These are phyloP conservation scores for Cutaneotrichosporon sp. DNA, from an alignment of 1,284 basidiomycete species.

Conservation along the genomic window DNA sequence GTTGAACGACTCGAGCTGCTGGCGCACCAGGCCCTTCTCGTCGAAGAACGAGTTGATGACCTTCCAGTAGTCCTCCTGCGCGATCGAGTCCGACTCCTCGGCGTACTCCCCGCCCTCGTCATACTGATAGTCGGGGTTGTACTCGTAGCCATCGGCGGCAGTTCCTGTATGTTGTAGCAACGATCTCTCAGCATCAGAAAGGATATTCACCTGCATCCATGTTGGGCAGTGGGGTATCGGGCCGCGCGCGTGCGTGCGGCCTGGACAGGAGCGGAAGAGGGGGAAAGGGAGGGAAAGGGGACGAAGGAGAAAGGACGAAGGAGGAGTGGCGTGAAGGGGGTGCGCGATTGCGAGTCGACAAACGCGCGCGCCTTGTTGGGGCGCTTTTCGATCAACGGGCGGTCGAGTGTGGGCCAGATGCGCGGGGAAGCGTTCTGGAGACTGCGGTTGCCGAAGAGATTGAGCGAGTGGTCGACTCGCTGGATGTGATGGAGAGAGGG, in stretches of 20 bases:
- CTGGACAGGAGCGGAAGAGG: background rate
- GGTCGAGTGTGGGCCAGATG: conserved; percentile 6
- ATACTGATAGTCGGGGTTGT: conserved; percentile 40
- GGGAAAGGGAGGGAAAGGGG: background rate
- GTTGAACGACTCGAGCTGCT: conserved; percentile 98
- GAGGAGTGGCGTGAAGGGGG: background rate
- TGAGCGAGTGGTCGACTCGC: background rate
- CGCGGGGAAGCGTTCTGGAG: conserved; percentile 16
- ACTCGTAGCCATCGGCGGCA: conserved; percentile 35
- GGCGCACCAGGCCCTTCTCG: conserved; percentile 94
- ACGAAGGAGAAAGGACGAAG: background rate
- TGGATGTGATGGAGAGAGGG: background rate
- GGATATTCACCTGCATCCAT: conserved; percentile 52
- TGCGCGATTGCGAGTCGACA: background rate
- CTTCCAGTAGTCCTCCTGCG: conserved; percentile 93
- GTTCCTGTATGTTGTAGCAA: conserved; percentile 33
- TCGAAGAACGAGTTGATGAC: conserved; percentile 96
- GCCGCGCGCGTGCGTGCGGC: background rate
- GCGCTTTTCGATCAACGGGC: conserved; percentile 4
- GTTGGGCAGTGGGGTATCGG: conserved; percentile 13
- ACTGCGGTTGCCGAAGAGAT: conserved; percentile 1
- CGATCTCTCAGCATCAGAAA: conserved; percentile 18
- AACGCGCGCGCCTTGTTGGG: background rate
- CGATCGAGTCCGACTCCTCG: conserved; percentile 66
- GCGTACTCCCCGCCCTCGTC: conserved; percentile 41